Base-by-base conservation (phyloP, 1,284 basidiomycete species). In the Papiliotrema nemorosa region DNA sequence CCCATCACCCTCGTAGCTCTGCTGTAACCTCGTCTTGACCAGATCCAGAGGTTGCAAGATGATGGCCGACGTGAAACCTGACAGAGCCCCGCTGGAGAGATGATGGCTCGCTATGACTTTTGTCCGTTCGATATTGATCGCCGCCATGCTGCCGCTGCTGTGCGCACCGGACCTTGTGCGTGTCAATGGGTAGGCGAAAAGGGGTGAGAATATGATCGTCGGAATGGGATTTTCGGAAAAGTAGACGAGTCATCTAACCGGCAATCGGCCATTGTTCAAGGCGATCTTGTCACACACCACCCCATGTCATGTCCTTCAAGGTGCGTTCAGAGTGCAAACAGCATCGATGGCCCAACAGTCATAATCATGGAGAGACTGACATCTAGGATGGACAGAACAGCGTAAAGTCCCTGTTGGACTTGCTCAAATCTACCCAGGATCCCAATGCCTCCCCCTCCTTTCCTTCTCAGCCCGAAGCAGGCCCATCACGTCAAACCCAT, bases 21-120 rank as follows among this genome's bases (percentile, higher is more conserved):
- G 88, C 70, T 93, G 88, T 55, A 92, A 69, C 37, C 90, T 81
- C 18, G 90, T 94, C 76, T 93, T 93, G 63, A 94, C 74, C 27
- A 93, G 77, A 73, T 93, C 90, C 58, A 93, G 59, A 1, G 75
- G 75, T 56, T 76, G 75, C 2, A 76, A 61, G 4, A 62, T 63
- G 9, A 76, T 62, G 0, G 74, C 69, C 0, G 64, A 69, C 0
- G 72, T 70, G 13, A 76, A 61, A 4, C 75, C 75, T 2, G 69
- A 72, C 7, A 73, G 57, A 2, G 63, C 75, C 6, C 75, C 75
- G 5, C 70, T 70, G 13, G 66, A 27, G 22, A 76, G 65, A 54
- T 76, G 74, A 58, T 76, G 72, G 10, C 55, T 47, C 3, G 75
- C 70, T 24, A 48, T 35, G 31, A 50, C 27, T 21, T 43, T 51